phyloP scores from a whole-genome alignment of 1,284 basidiomycete species.

The Apiotrichum veenhuisii region DNA sequence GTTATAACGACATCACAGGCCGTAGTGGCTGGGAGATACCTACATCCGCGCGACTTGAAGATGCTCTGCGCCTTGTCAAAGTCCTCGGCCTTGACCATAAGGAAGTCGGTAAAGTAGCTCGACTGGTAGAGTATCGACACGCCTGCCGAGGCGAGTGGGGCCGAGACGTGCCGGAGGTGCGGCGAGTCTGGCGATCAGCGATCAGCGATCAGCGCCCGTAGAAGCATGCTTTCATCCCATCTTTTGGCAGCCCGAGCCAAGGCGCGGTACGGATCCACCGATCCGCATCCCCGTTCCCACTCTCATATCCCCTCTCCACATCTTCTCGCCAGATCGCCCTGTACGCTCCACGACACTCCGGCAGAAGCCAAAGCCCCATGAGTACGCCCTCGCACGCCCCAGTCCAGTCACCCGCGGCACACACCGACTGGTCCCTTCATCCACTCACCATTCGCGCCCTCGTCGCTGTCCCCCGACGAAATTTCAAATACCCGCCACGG shows the following conservation, averaged over 20 bases:
- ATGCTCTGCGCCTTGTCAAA: conserved; percentile 34
- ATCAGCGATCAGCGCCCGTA: not conserved
- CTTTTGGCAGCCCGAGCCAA: too few species aligned
- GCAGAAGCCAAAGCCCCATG: too few species aligned
- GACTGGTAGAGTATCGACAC: conserved; percentile 82
- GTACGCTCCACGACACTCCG: not conserved
- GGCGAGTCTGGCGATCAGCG: conserved; percentile 36
- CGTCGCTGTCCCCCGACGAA: conserved; percentile 34
- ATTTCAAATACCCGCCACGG: conserved; percentile 46
- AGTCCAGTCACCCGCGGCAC: too few species aligned
- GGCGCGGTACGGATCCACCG: too few species aligned
- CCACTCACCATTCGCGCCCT: conserved; percentile 28
- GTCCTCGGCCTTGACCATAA: conserved; percentile 56
- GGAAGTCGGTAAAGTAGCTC: conserved; percentile 78
- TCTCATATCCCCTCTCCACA: too few species aligned
- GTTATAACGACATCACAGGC: not conserved
- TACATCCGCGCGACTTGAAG: conserved; percentile 39
- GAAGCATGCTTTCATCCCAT: too few species aligned
- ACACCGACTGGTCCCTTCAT: not conserved
- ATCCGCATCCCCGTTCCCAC: too few species aligned
- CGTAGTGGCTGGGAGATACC: too few species aligned
- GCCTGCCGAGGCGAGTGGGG: conserved; percentile 69
- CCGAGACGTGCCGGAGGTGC: conserved; percentile 67
- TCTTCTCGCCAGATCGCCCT: too few species aligned
- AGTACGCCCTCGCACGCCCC: too few species aligned